Evolutionary conservation across 805 yeast genomes (phyloP).

Genomic region (Starmera pachycereana): DNA sequence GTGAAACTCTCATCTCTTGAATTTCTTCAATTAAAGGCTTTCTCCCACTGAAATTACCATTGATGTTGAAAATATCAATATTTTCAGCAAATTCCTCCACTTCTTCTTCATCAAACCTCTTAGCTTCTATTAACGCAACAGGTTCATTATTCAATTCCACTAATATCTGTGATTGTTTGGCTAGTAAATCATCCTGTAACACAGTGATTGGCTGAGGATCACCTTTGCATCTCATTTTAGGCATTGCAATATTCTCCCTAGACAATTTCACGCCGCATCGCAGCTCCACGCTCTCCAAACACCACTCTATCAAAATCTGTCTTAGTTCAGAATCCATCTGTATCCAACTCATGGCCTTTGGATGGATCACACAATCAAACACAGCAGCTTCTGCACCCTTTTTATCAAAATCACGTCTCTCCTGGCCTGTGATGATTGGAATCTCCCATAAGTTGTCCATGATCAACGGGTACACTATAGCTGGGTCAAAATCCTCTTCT

Average conservation of each 20-base stretch:
- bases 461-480: conserved; percentile 48
- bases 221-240: conserved; percentile 70
- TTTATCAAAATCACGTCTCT: conserved; percentile 51
- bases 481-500: conserved; percentile 39
- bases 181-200: conserved; percentile 31
- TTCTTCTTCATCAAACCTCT: conserved; percentile 17
- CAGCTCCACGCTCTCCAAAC: conserved; percentile 69
- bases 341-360: conserved; percentile 52
- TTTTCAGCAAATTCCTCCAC: conserved; percentile 9
- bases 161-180: conserved; percentile 25
- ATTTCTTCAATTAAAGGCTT: conserved; percentile 50
- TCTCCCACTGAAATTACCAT: conserved; percentile 1
- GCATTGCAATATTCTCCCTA: conserved; percentile 48
- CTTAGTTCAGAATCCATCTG: conserved; percentile 46
- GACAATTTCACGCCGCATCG: conserved; percentile 40
- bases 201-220: conserved; percentile 35
- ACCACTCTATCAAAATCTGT: conserved; percentile 69
- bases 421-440: conserved; percentile 63
- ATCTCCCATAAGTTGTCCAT: conserved; percentile 75
- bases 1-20: conserved; percentile 19
- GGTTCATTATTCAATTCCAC: conserved; percentile 30
- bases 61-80: conserved; percentile 12
- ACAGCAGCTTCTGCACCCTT: conserved; percentile 56
- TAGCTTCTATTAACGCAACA: conserved; percentile 33
- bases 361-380: conserved; percentile 72